Conservation (phyloP, 2,329 filamentous ascomycete genomes). For the Xylariaceae sp. region DNA sequence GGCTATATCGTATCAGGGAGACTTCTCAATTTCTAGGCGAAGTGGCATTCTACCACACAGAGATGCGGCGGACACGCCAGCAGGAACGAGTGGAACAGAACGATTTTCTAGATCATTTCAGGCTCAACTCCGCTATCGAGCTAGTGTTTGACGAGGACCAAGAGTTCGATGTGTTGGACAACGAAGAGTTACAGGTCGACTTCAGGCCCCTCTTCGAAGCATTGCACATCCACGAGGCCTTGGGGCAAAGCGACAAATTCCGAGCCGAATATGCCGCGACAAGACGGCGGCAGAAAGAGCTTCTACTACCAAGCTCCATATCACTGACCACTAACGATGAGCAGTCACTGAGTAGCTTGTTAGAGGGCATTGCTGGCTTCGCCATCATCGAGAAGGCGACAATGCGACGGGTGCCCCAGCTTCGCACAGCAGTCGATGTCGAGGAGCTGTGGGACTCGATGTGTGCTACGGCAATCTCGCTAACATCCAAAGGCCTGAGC, state of each 20-base stretch:
- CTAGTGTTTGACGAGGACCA: conserved; percentile 91
- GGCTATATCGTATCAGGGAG: conserved; percentile 91
- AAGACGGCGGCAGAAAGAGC: conserved; percentile 82
- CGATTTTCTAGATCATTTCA: conserved; percentile 73
- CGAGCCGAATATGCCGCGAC: conserved; percentile 88
- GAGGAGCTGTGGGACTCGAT: conserved; percentile 98
- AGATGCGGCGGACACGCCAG: conserved; percentile 76
- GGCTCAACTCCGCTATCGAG: conserved; percentile 91
- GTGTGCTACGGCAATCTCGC: conserved; percentile 77
- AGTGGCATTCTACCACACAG: conserved; percentile 93
- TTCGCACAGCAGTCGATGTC: conserved; percentile 82
- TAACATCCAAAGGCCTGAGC: conserved; percentile 74
- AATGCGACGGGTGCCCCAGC: conserved; percentile 76
- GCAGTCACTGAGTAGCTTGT: conserved; percentile 75
- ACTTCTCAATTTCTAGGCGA: conserved; percentile 94
- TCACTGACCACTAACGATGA: conserved; percentile 78
- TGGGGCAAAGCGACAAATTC: conserved; percentile 89
- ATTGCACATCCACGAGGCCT: conserved; percentile 89
- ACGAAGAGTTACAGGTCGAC: conserved; percentile 90
- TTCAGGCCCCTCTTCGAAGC: conserved; percentile 94
- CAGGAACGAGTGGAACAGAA: conserved; percentile 75
- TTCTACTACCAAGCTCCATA: conserved; percentile 72
- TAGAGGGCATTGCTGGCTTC: conserved; percentile 94
- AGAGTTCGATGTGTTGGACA: conserved; percentile 91
- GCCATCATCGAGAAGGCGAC: conserved; percentile 94